phyloP scores from a whole-genome alignment of 2,329 filamentous ascomycete genomes.

The Onygena corvina region DNA sequence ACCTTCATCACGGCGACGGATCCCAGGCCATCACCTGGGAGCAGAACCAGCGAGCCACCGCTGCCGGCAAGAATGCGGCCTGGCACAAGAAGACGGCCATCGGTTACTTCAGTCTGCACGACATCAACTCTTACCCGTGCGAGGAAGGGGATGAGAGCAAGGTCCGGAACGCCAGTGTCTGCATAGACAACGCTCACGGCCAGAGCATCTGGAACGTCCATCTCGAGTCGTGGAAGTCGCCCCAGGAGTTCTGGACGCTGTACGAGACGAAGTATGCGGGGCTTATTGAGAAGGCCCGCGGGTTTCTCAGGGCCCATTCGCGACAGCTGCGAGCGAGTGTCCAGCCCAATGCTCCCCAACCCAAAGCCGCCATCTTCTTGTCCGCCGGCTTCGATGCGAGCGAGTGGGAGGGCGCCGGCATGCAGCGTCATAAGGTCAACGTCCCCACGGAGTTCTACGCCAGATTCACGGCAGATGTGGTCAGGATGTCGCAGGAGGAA shows the following conservation, averaged over 20 bases:
- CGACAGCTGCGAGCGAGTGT: conserved; percentile 43
- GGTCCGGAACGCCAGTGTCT: conserved; percentile 83
- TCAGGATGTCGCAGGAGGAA: conserved; percentile 68
- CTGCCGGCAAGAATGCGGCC: conserved; percentile 56
- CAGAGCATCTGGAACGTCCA: conserved; percentile 97
- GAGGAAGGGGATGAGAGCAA: conserved; percentile 89
- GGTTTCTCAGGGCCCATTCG: conserved; percentile 63
- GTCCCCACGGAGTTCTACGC: conserved; percentile 97
- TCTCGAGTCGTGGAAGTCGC: conserved; percentile 70
- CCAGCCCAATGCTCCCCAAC: conserved; percentile 46
- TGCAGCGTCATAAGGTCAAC: conserved; percentile 93
- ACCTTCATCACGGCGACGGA: conserved; percentile 87
- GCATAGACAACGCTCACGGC: conserved; percentile 85
- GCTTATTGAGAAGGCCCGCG: conserved; percentile 67
- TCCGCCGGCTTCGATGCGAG: conserved; percentile 96
- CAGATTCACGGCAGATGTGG: conserved; percentile 72
- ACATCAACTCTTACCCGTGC: conserved; percentile 97
- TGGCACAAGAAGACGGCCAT: conserved; percentile 74
- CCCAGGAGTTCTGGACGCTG: conserved; percentile 75
- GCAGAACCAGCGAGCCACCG: conserved; percentile 60
- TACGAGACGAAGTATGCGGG: conserved; percentile 69
- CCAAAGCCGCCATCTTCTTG: conserved; percentile 81
- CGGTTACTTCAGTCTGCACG: conserved; percentile 92
- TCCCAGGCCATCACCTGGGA: conserved; percentile 90
- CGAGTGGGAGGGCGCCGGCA: conserved; percentile 80